A percentile compares a stretch with the other conserved stretches of the same genome.
phyloP scores from a whole-genome alignment of 495 filamentous ascomycete genomes.

The Daldinia loculata region DNA sequence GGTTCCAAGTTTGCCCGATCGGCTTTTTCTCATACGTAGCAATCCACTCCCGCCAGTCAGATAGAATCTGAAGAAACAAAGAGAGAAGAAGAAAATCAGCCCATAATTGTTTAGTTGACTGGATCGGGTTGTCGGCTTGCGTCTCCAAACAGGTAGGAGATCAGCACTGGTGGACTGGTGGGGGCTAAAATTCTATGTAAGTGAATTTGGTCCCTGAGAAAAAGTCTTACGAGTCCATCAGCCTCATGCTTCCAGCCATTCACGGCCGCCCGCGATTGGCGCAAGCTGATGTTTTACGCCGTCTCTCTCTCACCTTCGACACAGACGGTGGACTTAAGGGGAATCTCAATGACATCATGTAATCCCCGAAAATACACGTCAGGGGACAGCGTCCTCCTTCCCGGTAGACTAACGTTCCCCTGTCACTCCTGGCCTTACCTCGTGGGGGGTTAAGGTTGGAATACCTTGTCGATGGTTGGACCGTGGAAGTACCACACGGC shows the following conservation, averaged over 20 bases:
- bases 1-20: constrained; percentile 37
- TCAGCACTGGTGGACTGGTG: constrained; percentile 22
- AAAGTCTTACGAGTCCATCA: constrained; percentile 21
- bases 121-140: constrained; percentile 13
- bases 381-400: constrained; percentile 8
- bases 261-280: not conserved
- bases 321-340: not conserved
- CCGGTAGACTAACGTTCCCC: constrained; percentile 1
- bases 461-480: not conserved
- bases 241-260: constrained; percentile 29
- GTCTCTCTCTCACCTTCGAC: not conserved
- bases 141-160: constrained; percentile 30
- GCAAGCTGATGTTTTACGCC: not conserved
- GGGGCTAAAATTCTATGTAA: constrained; percentile 11
- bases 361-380: constrained; percentile 7
- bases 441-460: constrained; percentile 25
- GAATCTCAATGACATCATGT: constrained; percentile 37
- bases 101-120: constrained; percentile 30
- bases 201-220: constrained; percentile 26
- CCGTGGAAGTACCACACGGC: constrained; percentile 1
- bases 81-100: constrained; percentile 30
- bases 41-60: constrained; percentile 16
- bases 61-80: constrained; percentile 9
- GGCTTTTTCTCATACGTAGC: constrained; percentile 23
- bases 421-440: not conserved